Percentiles rank a stretch among this genome's conserved stretches.
Conservation (phyloP, 805 yeast genomes). For the Candida montana region DNA sequence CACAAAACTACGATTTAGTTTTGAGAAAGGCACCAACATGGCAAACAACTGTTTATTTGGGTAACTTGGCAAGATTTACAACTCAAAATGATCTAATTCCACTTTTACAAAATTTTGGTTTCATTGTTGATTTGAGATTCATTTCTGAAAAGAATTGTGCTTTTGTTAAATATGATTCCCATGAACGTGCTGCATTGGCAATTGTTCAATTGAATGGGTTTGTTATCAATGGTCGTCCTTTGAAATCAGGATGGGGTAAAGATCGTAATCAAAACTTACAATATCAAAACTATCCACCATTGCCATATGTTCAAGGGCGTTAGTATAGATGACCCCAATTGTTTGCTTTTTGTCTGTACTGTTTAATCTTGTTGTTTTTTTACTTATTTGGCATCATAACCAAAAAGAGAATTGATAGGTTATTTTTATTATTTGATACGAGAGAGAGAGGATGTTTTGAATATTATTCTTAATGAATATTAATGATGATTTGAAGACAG, state of each 20-base stretch:
- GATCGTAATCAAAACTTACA: conserved; percentile 29
- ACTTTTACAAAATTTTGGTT: conserved; percentile 73
- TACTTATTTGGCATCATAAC: too few relatives aligned
- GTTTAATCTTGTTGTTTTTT: not conserved
- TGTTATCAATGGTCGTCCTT: conserved; percentile 66
- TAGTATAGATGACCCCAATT: not conserved
- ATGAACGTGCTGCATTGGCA: conserved; percentile 85
- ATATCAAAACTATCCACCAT: conserved; percentile 12
- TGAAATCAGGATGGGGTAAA: conserved; percentile 88
- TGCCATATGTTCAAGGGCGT: conserved; percentile 12
- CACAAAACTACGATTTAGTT: conserved; percentile 64
- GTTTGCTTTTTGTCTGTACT: not conserved
- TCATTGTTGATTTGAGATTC: conserved; percentile 72
- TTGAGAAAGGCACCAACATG: conserved; percentile 74
- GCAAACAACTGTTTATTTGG: conserved; percentile 83
- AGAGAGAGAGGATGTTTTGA: not conserved
- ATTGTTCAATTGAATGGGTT: conserved; percentile 73
- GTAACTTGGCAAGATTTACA: conserved; percentile 75
- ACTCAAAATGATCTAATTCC: conserved; percentile 71
- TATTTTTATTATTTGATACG: not conserved
- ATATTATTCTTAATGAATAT: not conserved
- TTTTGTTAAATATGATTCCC: conserved; percentile 80
- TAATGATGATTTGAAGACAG: not conserved
- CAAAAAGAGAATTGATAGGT: too few relatives aligned
- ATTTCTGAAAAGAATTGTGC: conserved; percentile 85